Evolutionary conservation across 148 eudicot species (phyloP), one percentile per base, ranked within the genome.

Genomic region (Rhododendron griersonianum): DNA sequence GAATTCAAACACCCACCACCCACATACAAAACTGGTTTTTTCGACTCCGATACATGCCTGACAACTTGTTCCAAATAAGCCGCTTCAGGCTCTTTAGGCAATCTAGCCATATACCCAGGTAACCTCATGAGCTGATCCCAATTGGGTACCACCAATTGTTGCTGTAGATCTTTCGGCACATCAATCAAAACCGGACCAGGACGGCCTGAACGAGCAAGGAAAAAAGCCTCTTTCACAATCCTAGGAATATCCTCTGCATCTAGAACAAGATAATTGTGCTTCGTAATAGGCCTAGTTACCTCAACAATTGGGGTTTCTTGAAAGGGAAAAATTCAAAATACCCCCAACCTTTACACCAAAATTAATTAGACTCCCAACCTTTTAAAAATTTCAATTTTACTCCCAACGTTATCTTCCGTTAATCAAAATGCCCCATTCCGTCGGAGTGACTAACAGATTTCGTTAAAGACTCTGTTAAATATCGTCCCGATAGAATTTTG

Each of bases 221-320:
- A 93, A 83, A 95, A 95, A 1, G 99, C 99, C 44, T 96, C 98
- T 5, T 90, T 91, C 16, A 96, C 99, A 85, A 96, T 80, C 51
- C 98, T 86, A 59, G 99, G 98, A 59, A 96, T 95, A 83, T 96
- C 99, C 37, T 94, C 96, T 4, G 95, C 97, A 87, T 96, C 91
- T 8, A 94, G 82, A 21, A 96, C 95, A 5, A 96, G 92, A 86
- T 95, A 96, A 84, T 96, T 96, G 85, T 96, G 98, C 88, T 96
- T 96, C 18, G 99, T 96, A 16, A 96, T 96, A 0, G 98, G 91
- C 2, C 99, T 51, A 0, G 98, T 93, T 78, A 96, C 98, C 96
- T 96, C 99, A 14, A 96, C 99, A 85, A 95, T 96, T 0, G 98
- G 98, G 47, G 98, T 96, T 51, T 96, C 99, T 65, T 96, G 99